Percentiles rank a stretch among this genome's conserved stretches.
Conservation (phyloP, 129 eudicot species). For the Daucus carota region DH1_v3.0 NC_030383.2:42770501-42771000, state of each 20-base stretch:
- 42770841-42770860: background rate
- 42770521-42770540: background rate
- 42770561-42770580: background rate
- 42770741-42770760: background rate
- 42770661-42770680: background rate
- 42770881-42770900: background rate
- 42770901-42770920: background rate
- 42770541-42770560: background rate
- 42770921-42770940: background rate
- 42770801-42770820: background rate
- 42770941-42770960: slow-evolving; percentile 5
- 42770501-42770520: background rate
- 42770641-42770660: background rate
- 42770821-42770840: background rate
- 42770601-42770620: background rate
- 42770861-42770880: background rate
- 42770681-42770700: background rate
- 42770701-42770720: background rate
- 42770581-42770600: background rate
- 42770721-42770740: background rate
- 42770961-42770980: background rate
- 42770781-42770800: too few species aligned
- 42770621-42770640: background rate
- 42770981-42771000: background rate
- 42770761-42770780: too few species aligned